phyloP scores from a whole-genome alignment of 805 yeast species.

The Kluyveromyces nonfermentans region DNA sequence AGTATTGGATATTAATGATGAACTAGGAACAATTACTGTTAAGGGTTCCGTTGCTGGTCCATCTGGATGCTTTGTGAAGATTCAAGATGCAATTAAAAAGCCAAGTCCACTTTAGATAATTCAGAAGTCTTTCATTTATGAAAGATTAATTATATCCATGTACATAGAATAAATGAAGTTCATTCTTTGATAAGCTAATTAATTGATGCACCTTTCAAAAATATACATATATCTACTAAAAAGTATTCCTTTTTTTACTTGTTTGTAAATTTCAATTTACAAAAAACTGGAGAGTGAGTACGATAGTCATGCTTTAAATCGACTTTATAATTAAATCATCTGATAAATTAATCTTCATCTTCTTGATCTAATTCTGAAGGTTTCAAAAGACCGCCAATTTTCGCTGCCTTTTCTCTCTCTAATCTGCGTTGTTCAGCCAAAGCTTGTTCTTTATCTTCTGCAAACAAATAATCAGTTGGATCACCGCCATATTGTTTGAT shows the following conservation, averaged over 20 bases:
- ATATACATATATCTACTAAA: not conserved
- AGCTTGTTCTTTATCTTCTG: conserved; percentile 84
- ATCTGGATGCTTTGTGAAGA: conserved; percentile 58
- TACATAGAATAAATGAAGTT: not conserved
- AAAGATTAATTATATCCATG: not conserved
- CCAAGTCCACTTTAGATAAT: conserved; percentile 5
- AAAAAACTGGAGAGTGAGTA: no score
- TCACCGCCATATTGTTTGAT: conserved; percentile 94
- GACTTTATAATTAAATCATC: not conserved
- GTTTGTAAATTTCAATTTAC: not conserved
- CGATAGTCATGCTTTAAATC: not conserved
- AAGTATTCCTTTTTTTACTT: not conserved
- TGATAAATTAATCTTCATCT: conserved; percentile 22
- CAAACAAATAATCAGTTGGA: conserved; percentile 86
- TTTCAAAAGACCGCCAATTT: conserved; percentile 87
- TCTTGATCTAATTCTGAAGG: conserved; percentile 95
- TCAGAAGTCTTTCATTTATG: not conserved
- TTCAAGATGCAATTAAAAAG: conserved; percentile 68
- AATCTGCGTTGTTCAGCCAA: conserved; percentile 53
- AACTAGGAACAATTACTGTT: conserved; percentile 68
- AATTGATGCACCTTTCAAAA: not conserved
- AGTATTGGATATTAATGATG: conserved; percentile 73
- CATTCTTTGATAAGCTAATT: not conserved
- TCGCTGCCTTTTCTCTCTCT: conserved; percentile 73
- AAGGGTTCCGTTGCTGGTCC: conserved; percentile 93